Base-by-base conservation (phyloP, 1,284 basidiomycete genomes). In the Tranzscheliella williamsii region DNA sequence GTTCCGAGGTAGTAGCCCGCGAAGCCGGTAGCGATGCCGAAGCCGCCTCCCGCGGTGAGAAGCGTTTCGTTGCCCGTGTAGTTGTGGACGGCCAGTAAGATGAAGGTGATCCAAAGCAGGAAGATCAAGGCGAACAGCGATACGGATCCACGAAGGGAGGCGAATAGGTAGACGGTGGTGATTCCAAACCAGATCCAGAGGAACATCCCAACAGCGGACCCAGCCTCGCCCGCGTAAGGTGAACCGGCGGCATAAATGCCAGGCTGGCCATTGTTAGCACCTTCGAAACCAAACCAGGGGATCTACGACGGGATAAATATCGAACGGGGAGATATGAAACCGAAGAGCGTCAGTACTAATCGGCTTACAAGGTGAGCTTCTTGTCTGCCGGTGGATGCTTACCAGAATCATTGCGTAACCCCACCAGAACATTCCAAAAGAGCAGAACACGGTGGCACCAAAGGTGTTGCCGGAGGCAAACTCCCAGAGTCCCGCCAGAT, bases 341-440 rank as follows among this genome's bases (percentile, higher is more conserved):
- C n/a, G n/a, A n/a, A n/a, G n/a, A n/a, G n/a, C n/a, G n/a, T n/a
- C n/a, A n/a, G n/a, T n/a, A n/a, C n/a, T n/a, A n/a, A n/a, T n/a
- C n/a, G n/a, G n/a, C n/a, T n/a, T n/a, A n/a, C n/a, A n/a, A n/a
- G n/a, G n/a, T n/a, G n/a, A n/a, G n/a, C n/a, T n/a, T n/a, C n/a
- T n/a, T n/a, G n/a, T n/a, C n/a, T n/a, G n/a, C n/a, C n/a, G 21
- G 15, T 2, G 7, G n/a, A 15, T 8, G 32, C 39, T 20, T 32
- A 41, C 32, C 22, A 70, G 32, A 17, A 68, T 55, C n/a, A 68
- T 54, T 2, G 49, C 4, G 49, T 57, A 70, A 29, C 67, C 67
- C 67, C 67, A 70, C 67, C 67, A 70, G 43, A 70, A 70, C 49
- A 51, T 49, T 34, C 57, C 56, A 41, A 65, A 65, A 22, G 46